Base-by-base conservation (phyloP, 163 green algal genomes). In the Chlorella variabilis region DNA sequence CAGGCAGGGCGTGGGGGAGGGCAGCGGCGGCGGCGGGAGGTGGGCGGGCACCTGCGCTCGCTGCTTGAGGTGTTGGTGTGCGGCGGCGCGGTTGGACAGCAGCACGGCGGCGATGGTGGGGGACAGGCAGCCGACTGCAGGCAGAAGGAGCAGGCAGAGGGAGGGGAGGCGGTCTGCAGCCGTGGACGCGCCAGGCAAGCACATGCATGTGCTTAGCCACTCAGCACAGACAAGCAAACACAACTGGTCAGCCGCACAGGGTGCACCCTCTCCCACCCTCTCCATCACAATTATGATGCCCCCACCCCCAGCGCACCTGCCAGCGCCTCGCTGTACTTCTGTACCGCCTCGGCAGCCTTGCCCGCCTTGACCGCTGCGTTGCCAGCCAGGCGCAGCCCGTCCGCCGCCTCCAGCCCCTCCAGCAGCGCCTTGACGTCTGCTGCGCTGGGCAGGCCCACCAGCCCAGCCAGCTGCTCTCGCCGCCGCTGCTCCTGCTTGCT, bases 1-100 rank as follows among this genome's bases (percentile, higher is more conserved):
- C n/a, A n/a, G n/a, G n/a, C n/a, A n/a, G n/a, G n/a, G n/a, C n/a
- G n/a, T n/a, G n/a, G n/a, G n/a, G n/a, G n/a, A n/a, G n/a, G n/a
- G n/a, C n/a, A 27, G 21, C 13, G 25, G 39, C n/a, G 25, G 6
- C 29, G 8, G 59, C n/a, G n/a, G 59, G 5, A 67, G 59, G n/a
- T 11, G 6, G 29, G 59, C 4, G 5, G 5, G 59, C 59, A 80
- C 73, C 73, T 80, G 73, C 2, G 73, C 73, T 5, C 54, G 48
- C 49, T 75, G 65, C 25, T 79, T 77, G 51, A 87, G 49, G 25
- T 70, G 81, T 73, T 89, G 81, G 48, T 90, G 73, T 11, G 90
- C 91, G 2, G 91, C 91, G 1, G 90, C 91, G 17, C 91, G 85
- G 85, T 95, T 95, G 82, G 83, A 77, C 71, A 92, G 81, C 83